Evolutionary conservation across 495 filamentous ascomycete species (phyloP), one percentile per base, ranked within the genome.

Genomic region (Hyaloscypha variabilis): DNA sequence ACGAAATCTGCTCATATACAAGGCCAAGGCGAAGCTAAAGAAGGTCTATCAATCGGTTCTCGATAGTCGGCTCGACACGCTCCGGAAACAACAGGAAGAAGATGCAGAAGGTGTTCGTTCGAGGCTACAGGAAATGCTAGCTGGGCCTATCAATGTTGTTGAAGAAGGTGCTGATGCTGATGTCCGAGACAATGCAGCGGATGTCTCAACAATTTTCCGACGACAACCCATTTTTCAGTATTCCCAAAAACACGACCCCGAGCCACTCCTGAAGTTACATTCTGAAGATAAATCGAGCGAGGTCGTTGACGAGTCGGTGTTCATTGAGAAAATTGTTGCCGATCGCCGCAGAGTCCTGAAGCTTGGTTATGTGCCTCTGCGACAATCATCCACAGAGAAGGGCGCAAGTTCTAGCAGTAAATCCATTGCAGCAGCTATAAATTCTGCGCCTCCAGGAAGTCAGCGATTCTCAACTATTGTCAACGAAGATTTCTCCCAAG

Each of bases 401-500:
- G 19, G 60, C 46, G 36, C 54, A 23, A 61, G 23, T 28, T 59
- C 67, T 34, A 52, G 46, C 28, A 62, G 24, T 53, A 69, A 64
- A 55, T 17, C 61, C n/a, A 23, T 23, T 11, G 29, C n/a, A 14
- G 21, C 57, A 14, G 30, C 62, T 13, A 68, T 74, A 61, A 60
- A 53, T 19, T 87, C 82, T 60, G 70, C 80, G 8, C 81, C 84
- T 30, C 80, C 82, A 0, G 85, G 85, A 6, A 82, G 85, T 0
- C 85, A 90, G 34, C 85, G 93, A 63, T 96, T 96, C 71, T 88
- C 94, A 3, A 76, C 88, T 5, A 80, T 87, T 26, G 84, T 84
- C 17, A 91, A 91, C 66, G 92, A 94, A 65, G 93, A 97, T 73
- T 96, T 94, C 71, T 96, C 93, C 0, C 90, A 93, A 68, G 93